phyloP scores from a whole-genome alignment of 352 stramenopile genomes.

The Pythium plurisporium region DNA sequence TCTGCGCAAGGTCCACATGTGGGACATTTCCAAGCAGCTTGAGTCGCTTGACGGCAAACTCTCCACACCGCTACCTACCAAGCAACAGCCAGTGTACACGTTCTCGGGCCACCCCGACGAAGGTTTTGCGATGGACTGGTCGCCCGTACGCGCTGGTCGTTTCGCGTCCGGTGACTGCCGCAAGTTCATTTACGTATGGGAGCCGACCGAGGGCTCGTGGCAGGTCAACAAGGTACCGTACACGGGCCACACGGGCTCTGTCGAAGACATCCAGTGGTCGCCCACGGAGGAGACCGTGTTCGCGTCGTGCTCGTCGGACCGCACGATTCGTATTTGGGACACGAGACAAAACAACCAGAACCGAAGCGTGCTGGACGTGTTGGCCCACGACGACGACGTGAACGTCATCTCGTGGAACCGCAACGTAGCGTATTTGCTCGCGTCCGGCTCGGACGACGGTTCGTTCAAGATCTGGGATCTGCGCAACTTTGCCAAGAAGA shows the following conservation, averaged over 20 bases:
- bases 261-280: constrained; percentile 99
- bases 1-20: constrained; percentile 94
- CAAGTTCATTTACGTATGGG: constrained; percentile 96
- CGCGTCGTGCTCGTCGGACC: constrained; percentile 92
- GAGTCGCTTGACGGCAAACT: constrained; percentile 83
- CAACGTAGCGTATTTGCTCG: constrained; percentile 96
- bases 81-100: constrained; percentile 83
- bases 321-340: constrained; percentile 97
- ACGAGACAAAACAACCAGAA: constrained; percentile 87
- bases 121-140: constrained; percentile 99
- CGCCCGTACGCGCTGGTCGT: constrained; percentile 73
- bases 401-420: constrained; percentile 99
- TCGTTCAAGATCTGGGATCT: constrained; percentile 97
- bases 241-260: constrained; percentile 87
- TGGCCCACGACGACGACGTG: constrained; percentile 95
- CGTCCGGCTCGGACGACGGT: constrained; percentile 97
- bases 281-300: constrained; percentile 97
- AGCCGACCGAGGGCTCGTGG: constrained; percentile 71
- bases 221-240: constrained; percentile 88
- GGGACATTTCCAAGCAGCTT: constrained; percentile 91
- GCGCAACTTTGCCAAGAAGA: constrained; percentile 83
- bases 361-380: constrained; percentile 89
- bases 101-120: constrained; percentile 95
- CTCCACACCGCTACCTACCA: constrained; percentile 41
- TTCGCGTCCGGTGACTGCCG: constrained; percentile 96